Base-by-base conservation (phyloP, 208 protist genomes). In the Wallacemonas rigidus region DNA sequence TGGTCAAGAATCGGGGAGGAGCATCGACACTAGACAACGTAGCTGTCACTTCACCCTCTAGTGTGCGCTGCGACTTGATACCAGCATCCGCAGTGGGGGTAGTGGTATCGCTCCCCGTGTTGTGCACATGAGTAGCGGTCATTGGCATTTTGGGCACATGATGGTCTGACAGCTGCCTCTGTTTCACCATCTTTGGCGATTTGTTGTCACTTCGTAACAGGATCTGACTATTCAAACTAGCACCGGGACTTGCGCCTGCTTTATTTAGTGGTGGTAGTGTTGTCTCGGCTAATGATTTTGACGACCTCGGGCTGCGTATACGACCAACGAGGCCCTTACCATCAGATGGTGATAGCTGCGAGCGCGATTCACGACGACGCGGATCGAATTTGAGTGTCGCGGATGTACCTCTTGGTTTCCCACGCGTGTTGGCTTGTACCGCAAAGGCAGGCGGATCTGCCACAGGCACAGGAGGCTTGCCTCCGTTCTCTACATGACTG, bases 171-270 rank as follows among this genome's bases (percentile, higher is more conserved):
- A 36, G 48, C 38, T 15, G 35, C 6, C 15, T 39, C 44, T 61
- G 58, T 5, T 44, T 8, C 40, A 44, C 26, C 38, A 48, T 17
- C 48, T 48, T 48, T 5, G 9, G 58, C 8, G 56, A 60, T 5
- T 17, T 2, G 7, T 56, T 57, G 67, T 15, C 41, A 50, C 12
- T 50, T 6, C 12, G 45, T 12, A 50, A 12, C 45, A 50, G 6
- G 54, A 53, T 48, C 69, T 72, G 39, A 70, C 39, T 36, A 9
- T 54, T 68, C 36, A 41, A 53, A 35, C 3, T 50, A 39, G 53
- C 45, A 67, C 11, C 36, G 5, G 11, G 38, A 47, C 60, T 55
- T 15, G 17, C 3, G 7, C 39, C 11, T 48, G 9, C 45, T 45
- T 57, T 57, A 17, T 17, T 15, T 17, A 57, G 53, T 35, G 53